Evolutionary conservation across 345 rosid genomes (phyloP).

Genomic region (Hirschfeldia incana): DNA sequence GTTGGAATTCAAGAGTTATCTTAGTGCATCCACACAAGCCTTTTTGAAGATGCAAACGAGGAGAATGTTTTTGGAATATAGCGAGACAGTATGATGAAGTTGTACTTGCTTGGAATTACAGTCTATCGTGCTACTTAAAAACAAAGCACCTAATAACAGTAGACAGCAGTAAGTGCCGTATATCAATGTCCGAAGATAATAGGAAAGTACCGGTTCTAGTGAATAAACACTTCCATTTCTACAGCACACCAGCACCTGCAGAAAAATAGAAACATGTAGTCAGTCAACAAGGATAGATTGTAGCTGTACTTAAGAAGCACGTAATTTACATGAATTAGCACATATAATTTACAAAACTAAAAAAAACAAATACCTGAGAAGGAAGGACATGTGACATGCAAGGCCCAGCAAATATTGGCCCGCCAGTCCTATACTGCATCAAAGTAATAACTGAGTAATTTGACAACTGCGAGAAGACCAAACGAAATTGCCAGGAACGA

Average conservation of each 20-base stretch:
- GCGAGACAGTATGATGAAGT: conserved; percentile 1
- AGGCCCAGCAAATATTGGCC: conserved; percentile 92
- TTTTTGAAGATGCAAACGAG: neutral
- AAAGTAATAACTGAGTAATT: conserved; percentile 2
- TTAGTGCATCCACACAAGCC: neutral
- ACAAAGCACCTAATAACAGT: neutral
- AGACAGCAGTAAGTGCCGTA: neutral
- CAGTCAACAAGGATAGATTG: neutral
- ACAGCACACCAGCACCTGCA: conserved; percentile 80
- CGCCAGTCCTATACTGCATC: conserved; percentile 66
- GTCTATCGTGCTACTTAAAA: neutral
- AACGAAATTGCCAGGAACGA: conserved; percentile 25
- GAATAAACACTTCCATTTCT: conserved; percentile 82
- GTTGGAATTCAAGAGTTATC: neutral
- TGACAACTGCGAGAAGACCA: conserved; percentile 14
- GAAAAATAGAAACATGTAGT: conserved; percentile 14
- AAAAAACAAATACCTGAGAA: conserved; percentile 61
- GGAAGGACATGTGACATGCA: conserved; percentile 67
- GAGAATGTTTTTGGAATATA: neutral
- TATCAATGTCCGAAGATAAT: neutral
- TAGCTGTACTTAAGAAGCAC: neutral
- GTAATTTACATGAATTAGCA: conserved; percentile 11
- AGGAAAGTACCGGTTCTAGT: conserved; percentile 58
- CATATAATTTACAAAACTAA: neutral
- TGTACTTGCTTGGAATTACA: conserved; percentile 11